Evolutionary conservation across 106 monocot species (phyloP).

Genomic region (Dendrobium nobile): DNA sequence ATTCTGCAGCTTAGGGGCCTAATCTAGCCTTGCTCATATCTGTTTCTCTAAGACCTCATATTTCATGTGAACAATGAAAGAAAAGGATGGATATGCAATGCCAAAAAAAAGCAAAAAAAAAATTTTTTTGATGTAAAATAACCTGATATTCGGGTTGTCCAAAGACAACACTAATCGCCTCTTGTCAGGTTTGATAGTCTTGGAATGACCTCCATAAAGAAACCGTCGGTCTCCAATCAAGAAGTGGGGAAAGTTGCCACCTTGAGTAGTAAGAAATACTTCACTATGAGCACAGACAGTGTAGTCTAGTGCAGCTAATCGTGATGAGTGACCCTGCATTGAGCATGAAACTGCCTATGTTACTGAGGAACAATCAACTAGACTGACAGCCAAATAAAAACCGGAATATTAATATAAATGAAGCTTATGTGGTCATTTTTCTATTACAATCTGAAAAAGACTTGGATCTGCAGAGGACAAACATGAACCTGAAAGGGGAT

Average conservation of each 20-base stretch:
- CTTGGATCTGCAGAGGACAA: neutral
- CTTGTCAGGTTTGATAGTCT: constrained; percentile 94
- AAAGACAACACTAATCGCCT: constrained; percentile 67
- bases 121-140: neutral
- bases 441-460: constrained; percentile 4
- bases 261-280: constrained; percentile 96
- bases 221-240: constrained; percentile 84
- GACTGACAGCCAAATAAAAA: neutral
- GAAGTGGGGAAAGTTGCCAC: constrained; percentile 96
- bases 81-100: neutral
- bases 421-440: neutral
- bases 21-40: neutral
- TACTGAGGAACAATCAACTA: neutral
- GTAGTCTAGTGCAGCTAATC: constrained; percentile 93
- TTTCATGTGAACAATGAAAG: neutral
- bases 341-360: constrained; percentile 4
- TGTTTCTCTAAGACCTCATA: neutral
- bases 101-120: neutral
- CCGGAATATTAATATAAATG: neutral
- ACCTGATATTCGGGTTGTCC: constrained; percentile 79
- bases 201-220: constrained; percentile 76
- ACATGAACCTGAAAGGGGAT: constrained; percentile 70
- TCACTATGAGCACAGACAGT: constrained; percentile 81
- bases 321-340: constrained; percentile 75
- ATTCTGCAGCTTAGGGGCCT: no score